Conservation (phyloP, 2,329 filamentous ascomycete genomes). For the Chaetomiaceae sp. region DNA sequence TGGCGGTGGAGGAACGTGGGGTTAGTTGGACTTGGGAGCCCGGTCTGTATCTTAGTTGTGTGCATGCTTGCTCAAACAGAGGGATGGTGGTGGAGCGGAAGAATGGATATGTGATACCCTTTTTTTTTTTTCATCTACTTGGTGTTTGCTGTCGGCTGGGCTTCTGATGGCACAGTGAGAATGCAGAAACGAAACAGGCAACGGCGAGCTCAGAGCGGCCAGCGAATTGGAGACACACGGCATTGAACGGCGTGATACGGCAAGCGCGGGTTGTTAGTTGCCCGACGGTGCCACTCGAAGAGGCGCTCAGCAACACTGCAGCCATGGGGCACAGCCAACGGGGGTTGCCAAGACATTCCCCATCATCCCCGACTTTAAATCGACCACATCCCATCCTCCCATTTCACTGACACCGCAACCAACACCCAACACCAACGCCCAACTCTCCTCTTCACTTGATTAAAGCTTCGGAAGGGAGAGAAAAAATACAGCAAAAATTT, state of each 20-base stretch:
- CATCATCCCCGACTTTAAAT: not conserved
- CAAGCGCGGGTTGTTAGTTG: too few species aligned
- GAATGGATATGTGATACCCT: slow-evolving; percentile 10
- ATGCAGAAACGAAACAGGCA: too few species aligned
- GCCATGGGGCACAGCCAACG: not conserved
- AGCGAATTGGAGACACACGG: too few species aligned
- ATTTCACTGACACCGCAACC: not conserved
- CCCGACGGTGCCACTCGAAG: too few species aligned
- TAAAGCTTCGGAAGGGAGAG: too few species aligned
- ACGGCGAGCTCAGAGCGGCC: too few species aligned
- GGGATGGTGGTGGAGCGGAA: not conserved
- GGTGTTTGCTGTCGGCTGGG: too few species aligned
- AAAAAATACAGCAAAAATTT: not conserved
- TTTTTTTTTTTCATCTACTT: not conserved
- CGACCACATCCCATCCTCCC: not conserved
- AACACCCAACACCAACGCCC: not conserved
- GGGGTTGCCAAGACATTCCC: not conserved
- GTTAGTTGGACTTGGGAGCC: slow-evolving; percentile 39
- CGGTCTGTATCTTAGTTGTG: not conserved
- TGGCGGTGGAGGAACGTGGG: slow-evolving; percentile 88
- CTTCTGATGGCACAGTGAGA: too few species aligned
- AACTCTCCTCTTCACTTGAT: not conserved
- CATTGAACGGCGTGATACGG: too few species aligned
- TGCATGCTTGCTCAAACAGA: not conserved
- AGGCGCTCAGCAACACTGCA: not conserved